A percentile compares a stretch with the other conserved stretches of the same genome.
Evolutionary conservation across 768 basidiomycete genomes (phyloP).

Genomic region (Leccinum longicurvipes): DNA sequence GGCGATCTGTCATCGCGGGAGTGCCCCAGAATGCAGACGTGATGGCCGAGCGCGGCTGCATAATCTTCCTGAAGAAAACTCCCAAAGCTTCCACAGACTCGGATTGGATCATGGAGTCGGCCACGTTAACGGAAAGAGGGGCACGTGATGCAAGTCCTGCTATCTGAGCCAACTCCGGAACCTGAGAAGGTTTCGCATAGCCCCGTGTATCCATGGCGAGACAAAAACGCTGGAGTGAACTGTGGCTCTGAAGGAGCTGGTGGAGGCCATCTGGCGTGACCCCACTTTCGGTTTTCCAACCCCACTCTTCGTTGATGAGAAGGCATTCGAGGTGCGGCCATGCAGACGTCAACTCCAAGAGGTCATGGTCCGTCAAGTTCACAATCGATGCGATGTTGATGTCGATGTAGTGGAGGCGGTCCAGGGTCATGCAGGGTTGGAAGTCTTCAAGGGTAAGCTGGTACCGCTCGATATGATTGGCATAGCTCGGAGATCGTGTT

Average conservation of each 20-base stretch:
- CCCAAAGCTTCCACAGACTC: conserved; percentile 14
- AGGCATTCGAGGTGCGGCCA: conserved; percentile 18
- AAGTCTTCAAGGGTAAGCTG: conserved; percentile 20
- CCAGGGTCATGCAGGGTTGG: conserved; percentile 13
- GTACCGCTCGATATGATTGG: background rate
- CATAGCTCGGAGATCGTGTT: conserved; percentile 1
- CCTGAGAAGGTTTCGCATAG: background rate
- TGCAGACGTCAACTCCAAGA: conserved; percentile 13
- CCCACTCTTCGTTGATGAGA: conserved; percentile 18
- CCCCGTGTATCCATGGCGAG: conserved; percentile 15
- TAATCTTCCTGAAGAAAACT: conserved; percentile 15
- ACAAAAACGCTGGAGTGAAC: conserved; percentile 1
- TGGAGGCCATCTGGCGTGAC: conserved; percentile 19
- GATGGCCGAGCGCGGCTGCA: conserved; percentile 2
- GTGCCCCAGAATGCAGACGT: conserved; percentile 10
- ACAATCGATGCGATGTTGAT: conserved; percentile 13
- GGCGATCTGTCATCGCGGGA: conserved; percentile 5
- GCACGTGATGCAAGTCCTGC: background rate
- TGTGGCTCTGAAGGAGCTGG: conserved; percentile 9
- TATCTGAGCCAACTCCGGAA: background rate
- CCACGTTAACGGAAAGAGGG: conserved; percentile 14
- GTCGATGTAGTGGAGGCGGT: conserved; percentile 8
- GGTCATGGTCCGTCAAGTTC: conserved; percentile 7
- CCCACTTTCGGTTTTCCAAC: conserved; percentile 15
- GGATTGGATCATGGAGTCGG: conserved; percentile 16